Evolutionary conservation across 75 land plant genomes (phyloP), one percentile per base, ranked within the genome.

Genomic region (Pseudotsuga menziesii): DNA sequence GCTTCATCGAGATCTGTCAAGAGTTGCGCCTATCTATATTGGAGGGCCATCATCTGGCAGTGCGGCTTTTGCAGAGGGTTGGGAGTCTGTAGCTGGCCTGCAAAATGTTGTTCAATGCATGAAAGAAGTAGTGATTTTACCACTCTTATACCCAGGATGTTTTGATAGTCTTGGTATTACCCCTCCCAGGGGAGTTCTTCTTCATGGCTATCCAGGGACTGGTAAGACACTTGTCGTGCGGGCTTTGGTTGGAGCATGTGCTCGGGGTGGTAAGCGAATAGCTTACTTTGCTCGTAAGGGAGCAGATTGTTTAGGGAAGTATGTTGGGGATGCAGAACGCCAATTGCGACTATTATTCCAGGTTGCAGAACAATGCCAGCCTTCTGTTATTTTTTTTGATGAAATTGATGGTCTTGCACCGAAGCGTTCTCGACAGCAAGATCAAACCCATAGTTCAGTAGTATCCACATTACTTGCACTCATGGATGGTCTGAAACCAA

Each of bases 321-420:
- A 96, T 86, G 99, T 94, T 76, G 99, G 99, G 78, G 99, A 96
- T 83, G 92, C 99, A 69, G 99, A 96, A 78, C 93, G 99, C 17
- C 99, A 96, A 81, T 82, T 96, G 39, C 82, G 99, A 54, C 83
- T 96, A 8, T 78, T 96, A 69, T 96, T 96, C 82, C 94, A 94
- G 74, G 88, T 94, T 71, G 99, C 99, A 57, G 98, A 96, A 79
- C 90, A 82, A 78, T 89, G 84, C 80, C 99, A 96, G 75, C 99
- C 99, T 64, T 92, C 99, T 16, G 92, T 96, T n/a, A 96, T 96
- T 23, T 96, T 96, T 74, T 96, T 96, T 84, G 99, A 96, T 88
- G 99, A 96, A 76, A 96, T 96, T 76, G 99, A 96, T 88, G 99
- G 99, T 17, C 86, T 96, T 76, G 98, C 99, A 71, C 99, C 99